Evolutionary conservation across 148 eudicot species (phyloP), one percentile per base, ranked within the genome.

Genomic region (Camellia sinensis): DNA sequence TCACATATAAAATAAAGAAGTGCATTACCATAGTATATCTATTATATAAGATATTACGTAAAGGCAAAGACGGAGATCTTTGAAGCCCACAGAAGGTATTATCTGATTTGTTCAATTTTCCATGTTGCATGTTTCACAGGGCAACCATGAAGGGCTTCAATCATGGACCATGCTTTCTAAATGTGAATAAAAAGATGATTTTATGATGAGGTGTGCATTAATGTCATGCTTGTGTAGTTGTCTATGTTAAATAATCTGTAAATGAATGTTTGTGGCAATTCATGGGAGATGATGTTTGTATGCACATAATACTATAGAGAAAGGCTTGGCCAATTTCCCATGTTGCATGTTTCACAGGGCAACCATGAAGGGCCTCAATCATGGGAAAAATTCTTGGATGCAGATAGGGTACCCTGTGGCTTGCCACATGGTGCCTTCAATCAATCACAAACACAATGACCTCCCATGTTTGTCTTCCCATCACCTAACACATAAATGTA

Each of bases 101-200:
- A 15, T 48, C 14, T 54, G 4, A 21, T 72, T 64, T 64, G 40
- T 3, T 64, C 41, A 22, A 22, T 21, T 1, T 29, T 19, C 8
- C 77, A 5, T 3, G 7, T 40, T 41, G 50, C 65, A 59, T 40
- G 77, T 74, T 56, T 74, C 48, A 7, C 19, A 14, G 71, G 79
- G 14, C 79, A 64, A 50, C 18, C 46, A 64, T 50, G 71, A 43
- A 63, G 14, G 71, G 71, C 71, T 61, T 64, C 71, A 13, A 48
- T 29, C 37, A 29, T 29, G 37, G 37, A 6, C 78, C 52, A 9
- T 43, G 22, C 7, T 13, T n/a, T 44, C 46, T 45, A 44, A 56
- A 17, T 43, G 48, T 13, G 21, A 18, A 68, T 43, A 7, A 43
- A 14, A 17, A 69, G 22, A 18, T 43, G 11, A 21, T 65, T 4